Evolutionary conservation across 2,329 filamentous ascomycete species (phyloP), one percentile per base, ranked within the genome.

Genomic region (Colletotrichum sidae): DNA sequence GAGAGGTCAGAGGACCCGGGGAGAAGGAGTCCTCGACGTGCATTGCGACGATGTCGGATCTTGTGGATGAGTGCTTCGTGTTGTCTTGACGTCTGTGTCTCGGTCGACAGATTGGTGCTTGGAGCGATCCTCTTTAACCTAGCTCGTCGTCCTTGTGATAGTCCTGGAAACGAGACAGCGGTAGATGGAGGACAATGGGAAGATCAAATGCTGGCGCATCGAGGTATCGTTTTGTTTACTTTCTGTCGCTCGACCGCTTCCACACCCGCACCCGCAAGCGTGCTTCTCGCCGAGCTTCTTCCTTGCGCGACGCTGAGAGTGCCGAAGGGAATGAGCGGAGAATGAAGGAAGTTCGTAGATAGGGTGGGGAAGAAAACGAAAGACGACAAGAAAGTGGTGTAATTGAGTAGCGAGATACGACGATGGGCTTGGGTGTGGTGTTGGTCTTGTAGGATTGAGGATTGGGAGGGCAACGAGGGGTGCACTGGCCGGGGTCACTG

Each of bases 1-100:
- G 67, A 8, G 67, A 69, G 54, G 45, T 68, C 53, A 69, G 55
- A 49, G 67, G 67, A 17, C 67, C 67, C 13, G 62, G 65, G 10
- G 61, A 34, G 2, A 54, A 60, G 8, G 63, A 35, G 17, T 49
- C 53, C n/a, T 62, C 52, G 15, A 66, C 53, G 39, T 44, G 55
- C 60, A 64, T 64, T 13, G 49, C 33, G 56, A 38, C 35, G 53
- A 46, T 12, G 45, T 45, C 25, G 25, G 25, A 25, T 25, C 25
- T 2, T 25, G 25, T 25, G 25, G 25, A 25, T 25, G 25, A 25
- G 25, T 25, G 25, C 25, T 25, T 25, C 25, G 35, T 33, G 44
- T 33, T 10, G 35, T 49, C 17, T 49, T 13, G 39, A 41, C 9
- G 13, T 41, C 13, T 41, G 9, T 13, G 39, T 10, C 39, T 41